These are phyloP conservation scores for Alternaria alternata DNA, from an alignment of 2,329 filamentous ascomycete genomes.

Conservation along the genomic window DNA sequence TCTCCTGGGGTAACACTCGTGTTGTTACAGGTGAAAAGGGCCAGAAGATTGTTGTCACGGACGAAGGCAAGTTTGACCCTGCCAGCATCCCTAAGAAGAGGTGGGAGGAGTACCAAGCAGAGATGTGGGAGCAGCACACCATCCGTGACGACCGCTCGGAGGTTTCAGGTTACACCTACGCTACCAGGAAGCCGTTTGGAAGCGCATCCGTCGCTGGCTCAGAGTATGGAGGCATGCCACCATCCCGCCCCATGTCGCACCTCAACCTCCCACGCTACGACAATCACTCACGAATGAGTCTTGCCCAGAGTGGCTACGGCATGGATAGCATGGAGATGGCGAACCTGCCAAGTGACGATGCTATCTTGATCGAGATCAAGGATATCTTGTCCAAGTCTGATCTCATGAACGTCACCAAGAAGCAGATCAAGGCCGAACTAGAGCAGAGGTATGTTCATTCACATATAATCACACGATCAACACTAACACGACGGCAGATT, in stretches of 20 bases:
- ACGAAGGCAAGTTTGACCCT: slow-evolving; percentile 98
- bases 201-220: slow-evolving; percentile 56
- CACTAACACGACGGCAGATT: slow-evolving; percentile 61
- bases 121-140: slow-evolving; percentile 97
- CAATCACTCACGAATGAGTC: slow-evolving; percentile 52
- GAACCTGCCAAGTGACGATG: slow-evolving; percentile 86
- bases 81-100: slow-evolving; percentile 93
- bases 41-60: slow-evolving; percentile 89
- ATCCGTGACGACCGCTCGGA: slow-evolving; percentile 83
- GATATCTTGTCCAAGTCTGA: slow-evolving; percentile 92
- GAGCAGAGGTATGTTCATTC: slow-evolving; percentile 69
- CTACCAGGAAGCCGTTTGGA: slow-evolving; percentile 75
- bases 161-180: slow-evolving; percentile 92
- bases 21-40: slow-evolving; percentile 94
- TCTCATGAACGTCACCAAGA: slow-evolving; percentile 98
- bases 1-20: slow-evolving; percentile 99
- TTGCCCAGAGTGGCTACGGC: slow-evolving; percentile 67
- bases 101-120: slow-evolving; percentile 98
- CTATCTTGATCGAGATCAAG: slow-evolving; percentile 89
- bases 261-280: slow-evolving; percentile 64
- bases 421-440: slow-evolving; percentile 92
- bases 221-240: slow-evolving; percentile 68
- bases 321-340: slow-evolving; percentile 70
- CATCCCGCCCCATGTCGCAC: slow-evolving; percentile 66
- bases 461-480: not conserved